Base-by-base conservation (phyloP, 2,329 filamentous ascomycete genomes). In the Ophioceras dolichostomum region DNA sequence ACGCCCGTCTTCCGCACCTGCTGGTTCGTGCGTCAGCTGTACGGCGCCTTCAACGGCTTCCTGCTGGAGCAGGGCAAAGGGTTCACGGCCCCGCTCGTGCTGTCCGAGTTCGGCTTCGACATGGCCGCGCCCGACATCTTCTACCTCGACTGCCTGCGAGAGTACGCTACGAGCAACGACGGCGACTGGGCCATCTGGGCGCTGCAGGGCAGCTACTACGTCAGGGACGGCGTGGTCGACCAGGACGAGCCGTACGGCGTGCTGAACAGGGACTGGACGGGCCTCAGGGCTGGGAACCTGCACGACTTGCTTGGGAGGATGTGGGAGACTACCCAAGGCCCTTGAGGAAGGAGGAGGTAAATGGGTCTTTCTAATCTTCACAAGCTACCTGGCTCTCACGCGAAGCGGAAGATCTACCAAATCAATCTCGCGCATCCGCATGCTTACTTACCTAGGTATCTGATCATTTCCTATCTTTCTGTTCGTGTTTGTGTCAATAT, bases 141-240 rank as follows among this genome's bases (percentile, higher is more conserved):
- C 1, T 76, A 75, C 47, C 58, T 73, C 32, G 54, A 56, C 9
- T 78, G 73, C 44, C 47, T 77, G 26, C 55, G 62, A 5, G 61
- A 58, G 10, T 73, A 73, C 39, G 62, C 76, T 57, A 54, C 62
- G 34, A 50, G 54, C 30, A 76, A 76, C 50, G 69, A 76, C 45
- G 65, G 65, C 24, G 73, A 76, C 42, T 77, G 73, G 72, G 64
- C 66, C 1, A 56, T 73, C 10, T 77, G 73, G 73, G 68, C 67
- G 4, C 45, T 77, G 31, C 64, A 71, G 51, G 73, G 73, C 10
- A 69, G 66, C 40, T 78, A 76, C 44, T 76, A 76, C 43, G 59
- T 73, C 10, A 58, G 70, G n/a, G 57, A 67, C 39, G 62, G 64
- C 20, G 52, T 47, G 8, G 52, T 68, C 13, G 66, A 74, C 43